phyloP scores from a whole-genome alignment of 768 basidiomycete species.

The Mycena olivaceomarginata region DNA sequence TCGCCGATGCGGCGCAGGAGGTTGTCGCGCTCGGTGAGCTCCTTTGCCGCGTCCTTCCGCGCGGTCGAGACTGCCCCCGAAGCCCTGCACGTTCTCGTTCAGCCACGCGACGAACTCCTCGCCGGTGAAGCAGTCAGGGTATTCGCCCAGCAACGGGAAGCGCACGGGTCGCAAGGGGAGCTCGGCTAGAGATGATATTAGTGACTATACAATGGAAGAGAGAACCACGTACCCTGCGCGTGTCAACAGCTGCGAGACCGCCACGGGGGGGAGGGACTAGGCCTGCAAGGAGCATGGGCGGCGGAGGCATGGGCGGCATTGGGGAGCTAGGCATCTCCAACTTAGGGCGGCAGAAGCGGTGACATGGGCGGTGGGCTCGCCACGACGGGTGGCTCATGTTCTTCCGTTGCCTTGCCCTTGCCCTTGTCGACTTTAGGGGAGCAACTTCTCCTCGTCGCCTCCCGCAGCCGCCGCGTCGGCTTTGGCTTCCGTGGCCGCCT shows the following conservation, averaged over 20 bases:
- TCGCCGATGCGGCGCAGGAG: conserved; percentile 86
- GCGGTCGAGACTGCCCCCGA: conserved; percentile 85
- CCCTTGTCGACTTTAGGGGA: conserved; percentile 88
- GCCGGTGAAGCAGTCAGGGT: conserved; percentile 90
- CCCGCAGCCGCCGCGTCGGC: background rate
- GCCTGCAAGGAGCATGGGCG: conserved; percentile 85
- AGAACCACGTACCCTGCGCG: conserved; percentile 68
- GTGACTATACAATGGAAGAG: background rate
- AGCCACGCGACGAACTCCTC: conserved; percentile 94
- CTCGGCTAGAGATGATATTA: conserved; percentile 58
- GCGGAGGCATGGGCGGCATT: conserved; percentile 62
- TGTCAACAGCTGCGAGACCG: conserved; percentile 81
- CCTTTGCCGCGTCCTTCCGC: conserved; percentile 86
- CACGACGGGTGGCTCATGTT: conserved; percentile 54
- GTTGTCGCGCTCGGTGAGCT: conserved; percentile 77
- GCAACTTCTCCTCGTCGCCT: conserved; percentile 54
- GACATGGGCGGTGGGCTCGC: conserved; percentile 81
- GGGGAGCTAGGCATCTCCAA: conserved; percentile 57
- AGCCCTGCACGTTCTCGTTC: conserved; percentile 83
- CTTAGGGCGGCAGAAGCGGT: conserved; percentile 72
- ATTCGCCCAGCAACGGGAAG: conserved; percentile 89
- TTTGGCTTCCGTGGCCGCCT: conserved; percentile 54
- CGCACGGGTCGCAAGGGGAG: conserved; percentile 83
- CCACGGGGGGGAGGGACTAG: conserved; percentile 78
- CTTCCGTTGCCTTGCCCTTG: conserved; percentile 80